These are phyloP conservation scores for Hygrophorus pudorinus DNA, from an alignment of 768 basidiomycete species.

Conservation along the genomic window DNA sequence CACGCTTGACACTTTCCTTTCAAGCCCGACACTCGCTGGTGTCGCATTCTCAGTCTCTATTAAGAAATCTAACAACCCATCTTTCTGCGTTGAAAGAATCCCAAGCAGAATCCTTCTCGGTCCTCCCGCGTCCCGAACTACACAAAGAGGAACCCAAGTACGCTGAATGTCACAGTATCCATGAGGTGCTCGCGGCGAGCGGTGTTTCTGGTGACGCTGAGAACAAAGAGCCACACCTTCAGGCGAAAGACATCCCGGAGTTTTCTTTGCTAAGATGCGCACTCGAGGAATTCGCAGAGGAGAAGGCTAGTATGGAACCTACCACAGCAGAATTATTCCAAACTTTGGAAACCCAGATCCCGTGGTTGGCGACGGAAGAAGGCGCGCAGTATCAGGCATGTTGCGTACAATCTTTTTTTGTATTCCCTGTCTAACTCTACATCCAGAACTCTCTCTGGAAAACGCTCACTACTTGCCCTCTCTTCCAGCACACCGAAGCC, in stretches of 20 bases:
- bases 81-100: slow-evolving; percentile 43
- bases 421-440: background rate
- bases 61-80: slow-evolving; percentile 45
- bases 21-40: slow-evolving; percentile 53
- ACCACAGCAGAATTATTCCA: slow-evolving; percentile 53
- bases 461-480: slow-evolving; percentile 39
- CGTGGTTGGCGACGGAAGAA: slow-evolving; percentile 45
- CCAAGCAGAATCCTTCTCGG: slow-evolving; percentile 44
- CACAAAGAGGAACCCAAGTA: slow-evolving; percentile 38
- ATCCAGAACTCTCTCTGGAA: slow-evolving; percentile 49
- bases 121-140: slow-evolving; percentile 44
- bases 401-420: background rate
- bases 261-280: slow-evolving; percentile 56
- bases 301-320: slow-evolving; percentile 27
- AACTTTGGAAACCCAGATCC: slow-evolving; percentile 44
- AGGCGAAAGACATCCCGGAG: slow-evolving; percentile 29
- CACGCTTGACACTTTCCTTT: slow-evolving; percentile 48
- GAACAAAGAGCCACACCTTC: slow-evolving; percentile 3
- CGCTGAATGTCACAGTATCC: slow-evolving; percentile 34
- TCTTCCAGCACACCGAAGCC: slow-evolving; percentile 28
- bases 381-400: slow-evolving; percentile 48
- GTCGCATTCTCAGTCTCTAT: slow-evolving; percentile 47
- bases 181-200: slow-evolving; percentile 26
- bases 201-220: slow-evolving; percentile 15
- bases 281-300: slow-evolving; percentile 36